Conservation (phyloP, 2,329 filamentous ascomycete species). For the Ophiostoma quercus region DNA sequence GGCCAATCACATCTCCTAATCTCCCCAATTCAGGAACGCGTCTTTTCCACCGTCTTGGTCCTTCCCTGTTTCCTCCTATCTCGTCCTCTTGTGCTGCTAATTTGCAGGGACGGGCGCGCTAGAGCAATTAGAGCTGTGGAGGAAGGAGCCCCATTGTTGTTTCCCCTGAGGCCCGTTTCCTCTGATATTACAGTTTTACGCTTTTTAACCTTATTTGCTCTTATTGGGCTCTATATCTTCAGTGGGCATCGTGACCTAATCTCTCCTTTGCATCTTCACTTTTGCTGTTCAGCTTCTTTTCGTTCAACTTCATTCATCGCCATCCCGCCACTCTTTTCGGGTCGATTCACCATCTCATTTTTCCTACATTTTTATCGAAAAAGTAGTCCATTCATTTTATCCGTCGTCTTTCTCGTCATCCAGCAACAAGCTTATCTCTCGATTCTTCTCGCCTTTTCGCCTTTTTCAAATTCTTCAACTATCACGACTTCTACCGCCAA, state of each 20-base stretch:
- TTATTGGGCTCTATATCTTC: not conserved
- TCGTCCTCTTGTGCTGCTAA: not conserved
- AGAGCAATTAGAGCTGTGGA: slow-evolving; percentile 4
- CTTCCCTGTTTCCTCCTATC: not conserved
- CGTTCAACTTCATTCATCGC: slow-evolving; percentile 2
- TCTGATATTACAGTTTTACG: not conserved
- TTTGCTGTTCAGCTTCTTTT: not conserved
- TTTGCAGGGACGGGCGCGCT: not conserved
- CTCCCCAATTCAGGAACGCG: slow-evolving; percentile 4
- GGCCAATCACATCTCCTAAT: not conserved
- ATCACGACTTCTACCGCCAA: not conserved
- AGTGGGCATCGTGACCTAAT: not conserved
- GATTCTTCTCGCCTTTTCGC: not conserved
- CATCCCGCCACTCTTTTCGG: slow-evolving; percentile 16
- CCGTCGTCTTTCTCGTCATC: not conserved
- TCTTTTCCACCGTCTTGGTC: slow-evolving; percentile 1
- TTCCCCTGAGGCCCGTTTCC: slow-evolving; percentile 9
- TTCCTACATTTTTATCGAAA: slow-evolving; percentile 12
- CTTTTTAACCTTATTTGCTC: slow-evolving; percentile 11
- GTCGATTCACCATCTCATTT: not conserved
- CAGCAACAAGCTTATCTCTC: not conserved
- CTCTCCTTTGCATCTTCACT: not conserved
- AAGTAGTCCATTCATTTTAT: not conserved
- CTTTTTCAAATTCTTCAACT: not conserved
- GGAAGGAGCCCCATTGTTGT: not conserved